Conservation (phyloP, 257 asterid species). For the Paraleonurus japonicus region DNA sequence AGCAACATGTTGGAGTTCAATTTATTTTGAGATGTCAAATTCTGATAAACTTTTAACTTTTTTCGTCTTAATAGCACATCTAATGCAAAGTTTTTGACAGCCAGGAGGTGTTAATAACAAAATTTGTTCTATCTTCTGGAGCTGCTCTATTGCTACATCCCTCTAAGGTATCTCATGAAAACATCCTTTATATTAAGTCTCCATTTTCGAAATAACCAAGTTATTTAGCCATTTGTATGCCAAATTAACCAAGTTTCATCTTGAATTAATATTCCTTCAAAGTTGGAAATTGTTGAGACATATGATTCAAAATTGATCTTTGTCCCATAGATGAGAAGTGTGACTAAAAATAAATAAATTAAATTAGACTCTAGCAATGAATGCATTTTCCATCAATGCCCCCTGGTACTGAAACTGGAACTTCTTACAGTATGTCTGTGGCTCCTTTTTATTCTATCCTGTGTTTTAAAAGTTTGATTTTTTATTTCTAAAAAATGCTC, state of each 20-base stretch:
- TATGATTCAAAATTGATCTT: neutral
- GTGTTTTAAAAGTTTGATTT: neutral
- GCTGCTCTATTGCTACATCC: too few relatives aligned
- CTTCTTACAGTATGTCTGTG: too few relatives aligned
- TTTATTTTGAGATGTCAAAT: neutral
- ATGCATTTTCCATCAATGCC: neutral
- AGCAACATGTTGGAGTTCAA: neutral
- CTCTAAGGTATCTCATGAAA: too few relatives aligned
- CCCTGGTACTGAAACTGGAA: too few relatives aligned
- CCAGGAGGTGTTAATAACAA: too few relatives aligned
- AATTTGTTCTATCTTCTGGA: too few relatives aligned
- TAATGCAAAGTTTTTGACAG: too few relatives aligned
- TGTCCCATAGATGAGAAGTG: neutral
- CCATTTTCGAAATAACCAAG: too few relatives aligned
- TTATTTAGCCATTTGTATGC: neutral
- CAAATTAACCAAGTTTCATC: neutral
- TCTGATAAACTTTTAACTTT: constrained; percentile 5
- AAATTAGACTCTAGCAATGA: too few relatives aligned
- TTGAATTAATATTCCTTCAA: neutral
- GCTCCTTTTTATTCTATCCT: neutral
- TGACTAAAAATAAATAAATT: too few relatives aligned
- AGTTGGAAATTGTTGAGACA: neutral
- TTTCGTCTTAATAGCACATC: neutral
- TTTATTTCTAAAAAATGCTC: neutral
- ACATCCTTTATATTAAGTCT: too few relatives aligned